These are phyloP conservation scores for Nakataea oryzae DNA, from an alignment of 2,329 filamentous ascomycete species.

Conservation along the genomic window DNA sequence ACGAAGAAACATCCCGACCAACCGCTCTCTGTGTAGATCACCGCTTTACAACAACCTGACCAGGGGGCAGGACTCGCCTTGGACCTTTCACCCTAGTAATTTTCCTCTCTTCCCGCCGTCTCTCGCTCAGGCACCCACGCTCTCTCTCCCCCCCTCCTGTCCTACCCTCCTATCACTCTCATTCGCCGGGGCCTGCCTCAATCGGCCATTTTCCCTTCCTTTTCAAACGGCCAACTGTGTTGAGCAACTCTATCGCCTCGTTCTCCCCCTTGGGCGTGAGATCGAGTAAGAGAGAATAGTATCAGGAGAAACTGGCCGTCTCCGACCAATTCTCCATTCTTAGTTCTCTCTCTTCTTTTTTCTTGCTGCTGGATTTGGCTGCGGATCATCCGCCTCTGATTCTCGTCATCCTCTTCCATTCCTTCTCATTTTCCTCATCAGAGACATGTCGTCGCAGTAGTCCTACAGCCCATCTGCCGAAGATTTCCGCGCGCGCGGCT, in stretches of 20 bases:
- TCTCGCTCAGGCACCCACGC: neutral
- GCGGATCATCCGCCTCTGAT: neutral
- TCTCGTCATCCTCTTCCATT: neutral
- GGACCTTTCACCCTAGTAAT: neutral
- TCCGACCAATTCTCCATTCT: neutral
- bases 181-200: neutral
- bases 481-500: neutral
- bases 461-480: neutral
- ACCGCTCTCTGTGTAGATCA: neutral
- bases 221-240: neutral
- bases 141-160: neutral
- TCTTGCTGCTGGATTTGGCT: neutral
- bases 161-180: neutral
- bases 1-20: neutral
- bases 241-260: neutral
- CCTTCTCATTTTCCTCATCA: neutral
- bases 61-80: neutral
- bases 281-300: neutral
- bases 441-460: constrained; percentile 5
- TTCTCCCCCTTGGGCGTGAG: neutral
- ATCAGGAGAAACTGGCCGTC: neutral
- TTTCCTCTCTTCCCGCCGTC: neutral
- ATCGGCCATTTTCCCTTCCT: neutral
- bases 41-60: neutral
- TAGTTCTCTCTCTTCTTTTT: neutral